These are phyloP conservation scores for Pachysandra terminalis DNA, from an alignment of 164 flowering plant genomes.

Conservation along the genomic window DNA sequence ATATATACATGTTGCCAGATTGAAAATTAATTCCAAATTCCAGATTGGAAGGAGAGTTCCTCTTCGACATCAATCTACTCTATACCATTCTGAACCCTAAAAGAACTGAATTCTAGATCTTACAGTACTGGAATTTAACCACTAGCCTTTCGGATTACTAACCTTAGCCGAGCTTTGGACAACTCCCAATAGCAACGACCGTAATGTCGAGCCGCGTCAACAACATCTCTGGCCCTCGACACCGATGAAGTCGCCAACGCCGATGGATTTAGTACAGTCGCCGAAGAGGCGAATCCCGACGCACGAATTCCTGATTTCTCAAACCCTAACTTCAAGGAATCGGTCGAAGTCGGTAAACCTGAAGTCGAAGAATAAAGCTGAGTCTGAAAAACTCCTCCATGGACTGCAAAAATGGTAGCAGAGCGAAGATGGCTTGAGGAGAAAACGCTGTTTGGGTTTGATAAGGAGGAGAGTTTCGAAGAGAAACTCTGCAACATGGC, in stretches of 20 bases:
- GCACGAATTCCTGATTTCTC: conserved; percentile 18
- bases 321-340: conserved; percentile 23
- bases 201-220: conserved; percentile 45
- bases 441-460: conserved; percentile 16
- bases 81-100: not conserved
- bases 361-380: conserved; percentile 9
- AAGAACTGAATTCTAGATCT: not conserved
- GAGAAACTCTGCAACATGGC: conserved; percentile 42
- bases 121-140: not conserved
- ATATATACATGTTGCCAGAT: too few species aligned
- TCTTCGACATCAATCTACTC: too few species aligned
- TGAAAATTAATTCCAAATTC: too few species aligned
- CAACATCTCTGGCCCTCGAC: conserved; percentile 17
- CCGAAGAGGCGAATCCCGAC: conserved; percentile 17
- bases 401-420: conserved; percentile 11
- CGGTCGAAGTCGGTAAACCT: conserved; percentile 9
- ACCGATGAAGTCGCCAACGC: conserved; percentile 8
- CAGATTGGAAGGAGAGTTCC: too few species aligned
- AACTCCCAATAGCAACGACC: conserved; percentile 86
- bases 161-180: conserved; percentile 82
- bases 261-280: too few species aligned
- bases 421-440: conserved; percentile 16
- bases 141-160: not conserved
- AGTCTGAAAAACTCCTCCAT: conserved; percentile 6
- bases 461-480: conserved; percentile 25